Base-by-base conservation (phyloP, 345 rosid species). In the Firmiana major region DNA sequence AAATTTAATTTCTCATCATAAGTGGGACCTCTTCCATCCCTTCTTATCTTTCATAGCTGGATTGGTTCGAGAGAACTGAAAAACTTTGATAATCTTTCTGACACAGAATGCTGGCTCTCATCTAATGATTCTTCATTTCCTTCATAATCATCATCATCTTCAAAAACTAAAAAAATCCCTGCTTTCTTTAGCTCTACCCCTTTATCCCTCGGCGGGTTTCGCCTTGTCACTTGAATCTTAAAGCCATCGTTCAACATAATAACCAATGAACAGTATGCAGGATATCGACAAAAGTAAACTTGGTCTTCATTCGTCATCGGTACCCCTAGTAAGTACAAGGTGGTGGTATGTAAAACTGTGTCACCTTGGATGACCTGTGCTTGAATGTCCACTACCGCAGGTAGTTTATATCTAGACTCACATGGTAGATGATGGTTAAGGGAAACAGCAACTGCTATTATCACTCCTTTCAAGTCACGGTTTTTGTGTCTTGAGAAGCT, bases 401-500 rank as follows among this genome's bases (percentile, higher is more conserved):
- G 88, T 26, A 64, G 7, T 42, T 81, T 43, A 76, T 82, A 38
- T 78, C 83, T 82, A 67, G 49, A 46, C 21, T 86, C 81, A 71
- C 70, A 84, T 51, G 49, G 46, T 6, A 34, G 66, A 57, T 83
- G 74, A 7, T 71, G 82, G 55, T 82, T 76, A 22, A 87, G 3
- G 79, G 94, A 81, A 80, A 91, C 76, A 16, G 89, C 88, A 4
- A 85, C 90, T 2, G 84, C 87, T 1, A 93, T 11, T 51, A 89
- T 71, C 63, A 91, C 72, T 16, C 83, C 89, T 77, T 48, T 87
- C 38, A 93, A 77, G 66, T 82, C 69, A 1, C 40, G 63, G 84
- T 85, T 90, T 34, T 74, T 83, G 0, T 58, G 89, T 75, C 84
- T 78, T 26, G 88, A 68, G 57, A 77, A 87, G 1, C n/a, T 72